Evolutionary conservation across 2,329 filamentous ascomycete species (phyloP).

Genomic region (Diplodia seriata): DNA sequence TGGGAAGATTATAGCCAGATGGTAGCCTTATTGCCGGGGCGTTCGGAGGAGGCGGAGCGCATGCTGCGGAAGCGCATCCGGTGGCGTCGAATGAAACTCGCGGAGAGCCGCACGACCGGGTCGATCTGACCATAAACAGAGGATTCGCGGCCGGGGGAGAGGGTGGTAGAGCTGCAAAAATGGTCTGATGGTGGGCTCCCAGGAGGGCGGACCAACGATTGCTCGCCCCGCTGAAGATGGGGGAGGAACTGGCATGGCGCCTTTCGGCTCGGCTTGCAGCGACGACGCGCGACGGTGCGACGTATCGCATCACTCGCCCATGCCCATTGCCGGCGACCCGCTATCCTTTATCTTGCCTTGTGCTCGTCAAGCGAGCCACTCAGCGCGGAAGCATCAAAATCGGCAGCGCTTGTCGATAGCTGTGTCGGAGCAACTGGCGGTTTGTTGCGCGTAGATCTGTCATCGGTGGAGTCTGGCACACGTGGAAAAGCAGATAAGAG

Average conservation of each 20-base stretch:
- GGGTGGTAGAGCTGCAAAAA: slow-evolving; percentile 22
- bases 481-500: background rate
- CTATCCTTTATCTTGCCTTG: background rate
- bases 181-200: slow-evolving; percentile 13
- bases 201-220: background rate
- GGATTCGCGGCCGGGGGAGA: slow-evolving; percentile 21
- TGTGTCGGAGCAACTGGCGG: background rate
- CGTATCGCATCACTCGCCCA: slow-evolving; percentile 21
- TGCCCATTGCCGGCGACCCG: background rate
- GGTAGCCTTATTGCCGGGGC: background rate
- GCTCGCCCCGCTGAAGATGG: slow-evolving; percentile 10
- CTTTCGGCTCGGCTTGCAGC: slow-evolving; percentile 26
- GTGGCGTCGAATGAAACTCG: slow-evolving; percentile 13
- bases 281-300: slow-evolving; percentile 21
- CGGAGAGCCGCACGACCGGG: slow-evolving; percentile 14
- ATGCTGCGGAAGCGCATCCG: slow-evolving; percentile 5
- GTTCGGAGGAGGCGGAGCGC: background rate
- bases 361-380: background rate
- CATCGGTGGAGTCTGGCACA: too few species aligned
- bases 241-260: slow-evolving; percentile 14
- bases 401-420: background rate
- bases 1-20: background rate
- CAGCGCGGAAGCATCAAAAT: background rate
- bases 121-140: slow-evolving; percentile 8
- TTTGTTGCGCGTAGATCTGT: background rate